Evolutionary conservation across 305 asterid genomes (phyloP), one percentile per base, ranked within the genome.

Genomic region (Ilex paraguariensis): DNA sequence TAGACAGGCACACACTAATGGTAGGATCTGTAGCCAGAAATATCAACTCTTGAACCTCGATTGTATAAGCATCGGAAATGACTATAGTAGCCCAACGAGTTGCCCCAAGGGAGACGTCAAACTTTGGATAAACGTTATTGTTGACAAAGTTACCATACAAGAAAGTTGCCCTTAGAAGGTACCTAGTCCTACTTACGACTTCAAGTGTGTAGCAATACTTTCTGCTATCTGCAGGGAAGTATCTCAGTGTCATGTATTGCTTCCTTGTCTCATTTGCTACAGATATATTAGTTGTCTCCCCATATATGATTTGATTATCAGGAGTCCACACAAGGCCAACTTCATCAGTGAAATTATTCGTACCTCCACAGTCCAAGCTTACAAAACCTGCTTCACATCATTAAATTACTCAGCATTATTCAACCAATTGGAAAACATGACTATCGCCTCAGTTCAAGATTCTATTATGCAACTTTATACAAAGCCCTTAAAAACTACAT

Each of bases 71-170:
- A 76, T 93, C 97, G 1, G 95, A 85, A 63, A 93, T 90, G 59
- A 76, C 94, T 61, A 93, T 82, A 4, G 96, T 93, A 62, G 84
- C 77, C 98, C 98, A 93, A 75, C 70, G 91, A 50, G 98, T 93
- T 31, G 97, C 77, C 66, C 98, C 98, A 6, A 93, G 64, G 3
- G 97, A 86, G 68, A 93, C 72, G 70, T 93, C 98, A 56, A 93
- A 93, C 81, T 93, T 93, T 50, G 98, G 98, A 59, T 93, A 93
- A 14, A 86, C 91, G 45, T 87, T 79, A 56, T 80, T 80, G 73
- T 61, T 78, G 66, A 85, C 95, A 65, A 90, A 93, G 84, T 90
- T 71, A 0, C 95, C 98, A 32, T 93, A 93, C 77, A 93, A 82
- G 86, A 93, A 93, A 60, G 84, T 85, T 5, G 97, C 88, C 66